Percentiles rank a stretch among this genome's conserved stretches.
Conservation (phyloP, 2,329 filamentous ascomycete genomes). For the Sporothrix euskadiensis region DNA sequence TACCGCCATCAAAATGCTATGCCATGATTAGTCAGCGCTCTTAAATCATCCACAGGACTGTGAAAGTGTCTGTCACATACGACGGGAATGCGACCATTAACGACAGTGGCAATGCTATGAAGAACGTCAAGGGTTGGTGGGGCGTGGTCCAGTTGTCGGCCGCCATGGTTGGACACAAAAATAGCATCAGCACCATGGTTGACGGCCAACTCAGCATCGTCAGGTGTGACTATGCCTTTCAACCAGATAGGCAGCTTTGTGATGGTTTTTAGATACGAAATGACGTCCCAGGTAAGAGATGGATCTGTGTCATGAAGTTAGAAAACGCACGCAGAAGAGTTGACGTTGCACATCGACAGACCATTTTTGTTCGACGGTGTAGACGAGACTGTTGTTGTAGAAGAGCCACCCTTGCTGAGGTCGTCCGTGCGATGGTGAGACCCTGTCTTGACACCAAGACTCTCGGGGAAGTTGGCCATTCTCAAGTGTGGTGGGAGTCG, state of each 20-base stretch:
- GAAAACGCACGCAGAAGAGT: too few species aligned
- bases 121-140: conserved; percentile 5
- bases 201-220: not conserved
- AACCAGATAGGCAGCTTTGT: conserved; percentile 1
- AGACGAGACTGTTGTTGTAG: not conserved
- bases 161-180: conserved; percentile 8
- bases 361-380: conserved; percentile 9
- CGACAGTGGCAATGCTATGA: not conserved
- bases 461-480: conserved; percentile 16
- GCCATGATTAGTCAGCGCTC: too few species aligned
- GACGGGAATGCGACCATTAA: not conserved
- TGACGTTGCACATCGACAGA: not conserved
- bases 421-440: conserved; percentile 6
- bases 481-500: not conserved
- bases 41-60: not conserved
- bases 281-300: not conserved
- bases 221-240: not conserved
- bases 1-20: conserved; percentile 7
- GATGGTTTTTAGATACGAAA: not conserved
- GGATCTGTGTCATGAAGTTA: not conserved
- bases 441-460: not conserved
- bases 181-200: conserved; percentile 7
- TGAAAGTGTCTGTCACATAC: not conserved
- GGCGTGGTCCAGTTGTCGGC: not conserved
- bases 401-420: not conserved